A percentile compares a stretch with the other conserved stretches of the same genome.
phyloP scores from a whole-genome alignment of 176 grass and related monocot genomes.

The Rhipidocladum racemiflorum region DNA sequence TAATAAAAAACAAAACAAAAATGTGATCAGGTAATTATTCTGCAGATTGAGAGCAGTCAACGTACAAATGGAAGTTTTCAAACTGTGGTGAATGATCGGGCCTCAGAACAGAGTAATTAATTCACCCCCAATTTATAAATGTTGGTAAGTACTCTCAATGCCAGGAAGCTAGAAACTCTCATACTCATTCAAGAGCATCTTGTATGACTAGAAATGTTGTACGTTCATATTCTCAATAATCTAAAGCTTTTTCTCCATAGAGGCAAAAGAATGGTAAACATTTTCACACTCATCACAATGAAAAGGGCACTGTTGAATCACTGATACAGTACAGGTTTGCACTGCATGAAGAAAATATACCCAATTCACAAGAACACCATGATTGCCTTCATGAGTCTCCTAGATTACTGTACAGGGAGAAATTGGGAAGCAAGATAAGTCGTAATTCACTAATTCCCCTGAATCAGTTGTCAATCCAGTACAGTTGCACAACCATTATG shows the following conservation, averaged over 20 bases:
- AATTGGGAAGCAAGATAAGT: not conserved
- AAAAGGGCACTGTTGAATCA: not conserved
- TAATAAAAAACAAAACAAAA: conserved; percentile 14
- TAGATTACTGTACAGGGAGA: not conserved
- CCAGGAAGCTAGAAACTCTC: not conserved
- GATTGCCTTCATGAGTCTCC: not conserved
- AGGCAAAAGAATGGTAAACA: not conserved
- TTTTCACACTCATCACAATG: not conserved
- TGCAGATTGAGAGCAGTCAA: conserved; percentile 21
- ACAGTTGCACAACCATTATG: not conserved
- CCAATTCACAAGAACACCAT: conserved; percentile 4
- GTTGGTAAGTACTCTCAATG: not conserved
- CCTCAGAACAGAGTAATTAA: not conserved
- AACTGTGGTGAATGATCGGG: not conserved
- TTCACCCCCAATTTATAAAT: not conserved
- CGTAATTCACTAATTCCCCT: not conserved
- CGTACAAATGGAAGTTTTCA: not conserved
- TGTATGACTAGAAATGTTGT: not conserved
- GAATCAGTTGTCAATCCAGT: not conserved
- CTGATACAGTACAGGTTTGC: conserved; percentile 6
- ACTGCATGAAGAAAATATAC: conserved; percentile 9
- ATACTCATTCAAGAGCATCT: not conserved
- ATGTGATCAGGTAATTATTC: conserved; percentile 13
- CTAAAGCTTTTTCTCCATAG: not conserved
- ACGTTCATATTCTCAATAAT: conserved; percentile 15